A percentile compares a stretch with the other conserved stretches of the same genome.
Conservation (phyloP, 1,139 yeast species). For the Suhomyces choctaworum region DNA sequence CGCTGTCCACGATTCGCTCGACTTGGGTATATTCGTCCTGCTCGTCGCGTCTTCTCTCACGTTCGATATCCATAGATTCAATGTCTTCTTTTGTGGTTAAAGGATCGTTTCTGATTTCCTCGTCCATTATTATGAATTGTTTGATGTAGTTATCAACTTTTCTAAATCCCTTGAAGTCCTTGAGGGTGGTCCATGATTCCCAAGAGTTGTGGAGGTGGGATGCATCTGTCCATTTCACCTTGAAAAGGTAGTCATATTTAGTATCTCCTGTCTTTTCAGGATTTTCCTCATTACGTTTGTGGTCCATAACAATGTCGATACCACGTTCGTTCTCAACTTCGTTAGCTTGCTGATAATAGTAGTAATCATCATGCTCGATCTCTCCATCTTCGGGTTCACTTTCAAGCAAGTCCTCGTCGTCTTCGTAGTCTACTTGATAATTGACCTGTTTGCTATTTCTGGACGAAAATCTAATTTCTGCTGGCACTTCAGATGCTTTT, state of each 20-base stretch:
- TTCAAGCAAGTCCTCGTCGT: constrained; percentile 60
- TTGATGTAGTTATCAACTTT: constrained; percentile 88
- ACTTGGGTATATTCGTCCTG: constrained; percentile 80
- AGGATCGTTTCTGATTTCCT: constrained; percentile 75
- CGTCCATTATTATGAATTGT: constrained; percentile 70
- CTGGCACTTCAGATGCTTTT: constrained; percentile 17
- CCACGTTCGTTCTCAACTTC: constrained; percentile 42
- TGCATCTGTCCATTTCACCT: constrained; percentile 83
- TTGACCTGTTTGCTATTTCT: constrained; percentile 70
- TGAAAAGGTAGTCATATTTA: constrained; percentile 58
- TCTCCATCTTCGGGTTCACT: constrained; percentile 50
- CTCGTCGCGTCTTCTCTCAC: constrained; percentile 81
- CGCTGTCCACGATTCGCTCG: constrained; percentile 87
- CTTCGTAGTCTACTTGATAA: constrained; percentile 72
- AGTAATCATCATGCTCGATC: constrained; percentile 40
- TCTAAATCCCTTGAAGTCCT: constrained; percentile 69
- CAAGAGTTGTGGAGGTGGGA: constrained; percentile 96
- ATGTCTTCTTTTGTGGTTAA: constrained; percentile 83
- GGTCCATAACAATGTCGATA: constrained; percentile 57
- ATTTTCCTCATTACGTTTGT: constrained; percentile 41
- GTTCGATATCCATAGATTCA: constrained; percentile 90
- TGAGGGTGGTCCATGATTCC: constrained; percentile 70
- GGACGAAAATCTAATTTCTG: constrained; percentile 71
- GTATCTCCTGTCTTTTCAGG: constrained; percentile 51
- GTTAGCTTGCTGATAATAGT: constrained; percentile 37